Evolutionary conservation across 345 rosid species (phyloP).

Genomic region (Syzygium jambos): DNA sequence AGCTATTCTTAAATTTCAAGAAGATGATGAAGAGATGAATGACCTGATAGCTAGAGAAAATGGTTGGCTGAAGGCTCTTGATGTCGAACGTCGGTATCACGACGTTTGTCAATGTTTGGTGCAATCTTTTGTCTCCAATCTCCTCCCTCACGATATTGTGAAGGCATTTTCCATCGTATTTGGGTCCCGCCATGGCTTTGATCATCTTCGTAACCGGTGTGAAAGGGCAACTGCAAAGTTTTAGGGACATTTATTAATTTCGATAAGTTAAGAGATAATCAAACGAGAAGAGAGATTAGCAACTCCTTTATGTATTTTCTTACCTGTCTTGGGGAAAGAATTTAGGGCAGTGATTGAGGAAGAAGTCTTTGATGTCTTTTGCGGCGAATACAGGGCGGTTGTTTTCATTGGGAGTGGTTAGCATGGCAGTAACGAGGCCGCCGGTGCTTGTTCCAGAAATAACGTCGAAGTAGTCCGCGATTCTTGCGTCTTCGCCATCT

Average conservation of each 20-base stretch:
- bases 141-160: constrained; percentile 11
- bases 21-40: not conserved
- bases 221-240: not conserved
- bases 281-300: not conserved
- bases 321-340: constrained; percentile 19
- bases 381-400: constrained; percentile 31
- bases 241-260: not conserved
- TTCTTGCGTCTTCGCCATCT: constrained; percentile 26
- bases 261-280: not conserved
- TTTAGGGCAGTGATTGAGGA: constrained; percentile 7
- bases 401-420: constrained; percentile 17
- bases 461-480: constrained; percentile 31
- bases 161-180: constrained; percentile 21
- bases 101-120: constrained; percentile 22
- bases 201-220: not conserved
- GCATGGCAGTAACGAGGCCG: constrained; percentile 32
- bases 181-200: constrained; percentile 15
- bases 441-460: constrained; percentile 33
- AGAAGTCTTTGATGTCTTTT: constrained; percentile 21
- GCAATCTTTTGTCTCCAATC: constrained; percentile 13
- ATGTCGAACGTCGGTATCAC: constrained; percentile 33
- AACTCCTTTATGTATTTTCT: not conserved
- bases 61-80: constrained; percentile 23
- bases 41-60: constrained; percentile 23
- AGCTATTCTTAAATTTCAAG: not conserved